A percentile compares a stretch with the other conserved stretches of the same genome.
These are phyloP conservation scores for Benincasa hispida DNA, from an alignment of 306 rosid species.

Conservation along the genomic window DNA sequence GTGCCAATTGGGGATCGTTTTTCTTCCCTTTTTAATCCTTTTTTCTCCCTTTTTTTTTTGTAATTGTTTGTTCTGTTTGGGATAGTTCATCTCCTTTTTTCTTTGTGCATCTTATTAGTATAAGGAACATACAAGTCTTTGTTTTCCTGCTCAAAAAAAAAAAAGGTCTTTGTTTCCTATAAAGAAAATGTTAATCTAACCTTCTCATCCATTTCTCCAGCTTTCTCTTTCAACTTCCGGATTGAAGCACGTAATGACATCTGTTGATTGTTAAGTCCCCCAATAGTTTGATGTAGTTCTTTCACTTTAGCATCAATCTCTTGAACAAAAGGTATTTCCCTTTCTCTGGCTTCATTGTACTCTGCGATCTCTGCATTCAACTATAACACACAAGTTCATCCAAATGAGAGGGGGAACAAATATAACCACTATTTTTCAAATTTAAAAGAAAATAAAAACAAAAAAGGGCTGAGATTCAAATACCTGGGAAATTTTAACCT, in stretches of 20 bases:
- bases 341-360: constrained; percentile 50
- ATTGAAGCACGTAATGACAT: constrained; percentile 39
- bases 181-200: constrained; percentile 20
- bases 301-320: constrained; percentile 60
- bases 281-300: constrained; percentile 57
- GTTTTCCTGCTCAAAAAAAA: too few relatives aligned
- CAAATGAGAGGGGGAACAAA: not conserved
- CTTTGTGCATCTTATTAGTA: not conserved
- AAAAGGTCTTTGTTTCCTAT: too few relatives aligned
- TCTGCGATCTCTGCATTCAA: constrained; percentile 46
- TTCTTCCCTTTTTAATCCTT: too few relatives aligned
- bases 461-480: not conserved
- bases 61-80: too few relatives aligned
- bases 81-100: not conserved
- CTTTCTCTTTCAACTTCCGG: constrained; percentile 56
- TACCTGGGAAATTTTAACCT: constrained; percentile 50
- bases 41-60: too few relatives aligned
- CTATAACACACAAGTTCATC: constrained; percentile 23
- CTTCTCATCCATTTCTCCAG: constrained; percentile 58
- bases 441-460: not conserved
- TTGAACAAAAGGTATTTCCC: constrained; percentile 59
- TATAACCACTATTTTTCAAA: not conserved
- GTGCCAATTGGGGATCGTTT: too few relatives aligned
- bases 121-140: too few relatives aligned
- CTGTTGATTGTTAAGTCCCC: constrained; percentile 55